phyloP scores from a whole-genome alignment of 2,329 filamentous ascomycete species.

The Diaporthe batatas region DNA sequence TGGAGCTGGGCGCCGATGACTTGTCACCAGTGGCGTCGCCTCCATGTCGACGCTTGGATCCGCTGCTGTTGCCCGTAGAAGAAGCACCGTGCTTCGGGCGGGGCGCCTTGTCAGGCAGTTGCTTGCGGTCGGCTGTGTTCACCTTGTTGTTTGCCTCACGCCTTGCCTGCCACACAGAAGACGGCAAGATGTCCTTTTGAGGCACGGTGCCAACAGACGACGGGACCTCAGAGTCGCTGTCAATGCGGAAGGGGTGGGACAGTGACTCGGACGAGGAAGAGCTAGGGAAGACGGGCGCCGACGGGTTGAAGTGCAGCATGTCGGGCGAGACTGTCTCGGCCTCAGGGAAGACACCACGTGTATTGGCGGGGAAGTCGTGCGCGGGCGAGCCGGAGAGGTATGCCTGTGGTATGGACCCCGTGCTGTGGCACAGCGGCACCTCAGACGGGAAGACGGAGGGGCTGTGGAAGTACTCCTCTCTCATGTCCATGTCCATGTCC shows the following conservation, averaged over 20 bases:
- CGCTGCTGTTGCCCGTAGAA: background rate
- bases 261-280: slow-evolving; percentile 32
- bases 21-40: background rate
- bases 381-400: background rate
- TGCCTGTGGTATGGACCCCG: background rate
- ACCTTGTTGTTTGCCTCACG: background rate
- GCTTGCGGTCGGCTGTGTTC: background rate
- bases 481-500: slow-evolving; percentile 29
- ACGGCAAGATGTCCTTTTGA: background rate
- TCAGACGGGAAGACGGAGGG: background rate
- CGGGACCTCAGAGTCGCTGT: background rate
- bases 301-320: slow-evolving; percentile 26
- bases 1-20: background rate
- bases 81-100: background rate
- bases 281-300: background rate
- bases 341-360: background rate
- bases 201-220: no score
- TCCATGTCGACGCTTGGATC: slow-evolving; percentile 9
- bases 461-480: slow-evolving; percentile 13
- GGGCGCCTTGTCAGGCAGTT: slow-evolving; percentile 37
- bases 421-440: background rate
- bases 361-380: background rate
- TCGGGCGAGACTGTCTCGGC: slow-evolving; percentile 8
- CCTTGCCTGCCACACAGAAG: background rate
- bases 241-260: slow-evolving; percentile 10